phyloP scores from a whole-genome alignment of 2,329 filamentous ascomycete species.

The Sphaceloma murrayae region DNA sequence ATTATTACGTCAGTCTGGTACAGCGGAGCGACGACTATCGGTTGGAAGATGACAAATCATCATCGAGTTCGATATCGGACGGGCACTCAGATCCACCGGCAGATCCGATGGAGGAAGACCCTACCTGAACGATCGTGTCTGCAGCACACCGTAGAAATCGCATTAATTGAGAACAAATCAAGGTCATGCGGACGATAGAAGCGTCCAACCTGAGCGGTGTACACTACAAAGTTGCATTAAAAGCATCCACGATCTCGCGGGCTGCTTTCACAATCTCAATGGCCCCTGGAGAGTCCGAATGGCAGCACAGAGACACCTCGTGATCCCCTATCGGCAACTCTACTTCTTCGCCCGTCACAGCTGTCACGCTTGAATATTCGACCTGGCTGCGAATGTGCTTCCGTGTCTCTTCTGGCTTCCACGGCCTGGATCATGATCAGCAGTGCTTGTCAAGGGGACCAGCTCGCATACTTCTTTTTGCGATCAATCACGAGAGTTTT shows the following conservation, averaged over 20 bases:
- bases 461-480: slow-evolving; percentile 44
- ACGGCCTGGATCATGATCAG: slow-evolving; percentile 26
- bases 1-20: slow-evolving; percentile 85
- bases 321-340: slow-evolving; percentile 35
- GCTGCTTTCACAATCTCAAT: slow-evolving; percentile 37
- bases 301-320: slow-evolving; percentile 37
- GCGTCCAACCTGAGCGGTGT: too few relatives aligned
- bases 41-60: slow-evolving; percentile 32
- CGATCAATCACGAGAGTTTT: slow-evolving; percentile 47
- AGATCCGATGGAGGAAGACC: slow-evolving; percentile 14
- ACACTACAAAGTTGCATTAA: slow-evolving; percentile 25
- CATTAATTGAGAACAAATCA: too few relatives aligned
- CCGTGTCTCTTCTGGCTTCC: slow-evolving; percentile 35
- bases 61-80: background rate
- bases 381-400: slow-evolving; percentile 35
- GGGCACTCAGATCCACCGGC: background rate
- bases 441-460: background rate
- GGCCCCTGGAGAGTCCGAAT: slow-evolving; percentile 37
- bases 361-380: slow-evolving; percentile 33
- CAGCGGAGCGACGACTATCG: slow-evolving; percentile 53
- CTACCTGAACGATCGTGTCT: slow-evolving; percentile 1
- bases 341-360: slow-evolving; percentile 35
- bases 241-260: slow-evolving; percentile 34
- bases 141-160: too few relatives aligned
- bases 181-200: too few relatives aligned